These are phyloP conservation scores for Astrocystis sublimbata DNA, from an alignment of 495 filamentous ascomycete species.

Conservation along the genomic window DNA sequence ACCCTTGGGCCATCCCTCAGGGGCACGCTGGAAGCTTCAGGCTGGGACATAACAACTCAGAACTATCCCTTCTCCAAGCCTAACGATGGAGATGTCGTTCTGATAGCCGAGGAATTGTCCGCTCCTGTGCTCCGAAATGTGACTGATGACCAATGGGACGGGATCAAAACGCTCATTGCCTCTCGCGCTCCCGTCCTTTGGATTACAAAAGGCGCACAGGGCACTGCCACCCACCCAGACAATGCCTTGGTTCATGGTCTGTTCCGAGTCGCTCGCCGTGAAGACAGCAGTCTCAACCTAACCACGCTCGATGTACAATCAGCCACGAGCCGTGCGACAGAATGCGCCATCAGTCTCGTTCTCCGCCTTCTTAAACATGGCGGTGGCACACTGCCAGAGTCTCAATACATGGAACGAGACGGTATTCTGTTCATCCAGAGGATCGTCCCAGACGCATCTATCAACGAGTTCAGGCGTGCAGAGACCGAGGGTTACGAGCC, in stretches of 20 bases:
- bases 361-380: neutral
- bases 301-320: neutral
- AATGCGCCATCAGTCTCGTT: neutral
- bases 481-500: neutral
- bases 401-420: neutral
- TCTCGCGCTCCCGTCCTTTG: neutral
- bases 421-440: neutral
- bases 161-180: neutral
- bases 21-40: too few relatives aligned
- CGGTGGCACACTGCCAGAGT: neutral
- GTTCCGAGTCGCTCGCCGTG: neutral
- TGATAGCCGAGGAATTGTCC: too few relatives aligned
- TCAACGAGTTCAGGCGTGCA: neutral
- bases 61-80: too few relatives aligned
- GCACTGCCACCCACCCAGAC: neutral
- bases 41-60: too few relatives aligned
- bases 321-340: neutral
- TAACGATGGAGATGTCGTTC: too few relatives aligned
- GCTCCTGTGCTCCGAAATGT: too few relatives aligned
- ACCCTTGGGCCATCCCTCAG: too few relatives aligned
- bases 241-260: neutral
- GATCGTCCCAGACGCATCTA: neutral
- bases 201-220: neutral
- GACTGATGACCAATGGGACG: too few relatives aligned
- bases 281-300: neutral